Percentiles rank a stretch among this genome's conserved stretches.
These are phyloP conservation scores for Blastocladiella britannica DNA, from an alignment of 192 early-diverging fungal genomes.

Conservation along the genomic window DNA sequence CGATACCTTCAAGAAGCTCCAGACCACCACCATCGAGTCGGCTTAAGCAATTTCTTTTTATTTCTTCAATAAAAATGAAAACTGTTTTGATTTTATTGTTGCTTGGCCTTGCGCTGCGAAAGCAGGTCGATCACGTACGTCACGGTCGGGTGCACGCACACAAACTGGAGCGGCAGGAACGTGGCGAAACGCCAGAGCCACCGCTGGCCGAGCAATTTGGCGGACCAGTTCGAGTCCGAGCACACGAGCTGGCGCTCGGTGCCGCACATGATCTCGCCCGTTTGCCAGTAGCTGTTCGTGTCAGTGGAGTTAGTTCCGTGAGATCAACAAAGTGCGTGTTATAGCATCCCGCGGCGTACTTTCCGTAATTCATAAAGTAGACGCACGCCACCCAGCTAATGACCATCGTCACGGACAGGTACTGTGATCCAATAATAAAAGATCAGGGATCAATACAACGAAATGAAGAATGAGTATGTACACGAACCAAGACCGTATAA, in stretches of 20 bases:
- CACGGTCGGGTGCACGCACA: no score
- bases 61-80: no score
- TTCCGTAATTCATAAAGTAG: background rate
- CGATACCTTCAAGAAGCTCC: constrained; percentile 62
- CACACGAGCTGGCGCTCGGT: background rate
- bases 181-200: background rate
- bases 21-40: background rate
- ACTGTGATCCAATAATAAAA: no score
- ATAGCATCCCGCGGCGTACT: background rate
- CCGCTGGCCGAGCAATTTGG: background rate
- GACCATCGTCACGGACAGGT: background rate
- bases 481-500: no score
- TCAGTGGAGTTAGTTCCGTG: no score
- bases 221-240: background rate
- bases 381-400: background rate
- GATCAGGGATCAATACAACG: no score
- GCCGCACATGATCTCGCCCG: background rate
- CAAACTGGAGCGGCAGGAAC: background rate
- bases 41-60: no score
- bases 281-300: background rate
- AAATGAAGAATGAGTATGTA: no score
- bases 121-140: no score
- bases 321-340: no score
- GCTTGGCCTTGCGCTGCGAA: no score
- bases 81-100: no score